Evolutionary conservation across 108 stramenopile species (phyloP), one percentile per base, ranked within the genome.

Genomic region (Cylindrotheca closterium): DNA sequence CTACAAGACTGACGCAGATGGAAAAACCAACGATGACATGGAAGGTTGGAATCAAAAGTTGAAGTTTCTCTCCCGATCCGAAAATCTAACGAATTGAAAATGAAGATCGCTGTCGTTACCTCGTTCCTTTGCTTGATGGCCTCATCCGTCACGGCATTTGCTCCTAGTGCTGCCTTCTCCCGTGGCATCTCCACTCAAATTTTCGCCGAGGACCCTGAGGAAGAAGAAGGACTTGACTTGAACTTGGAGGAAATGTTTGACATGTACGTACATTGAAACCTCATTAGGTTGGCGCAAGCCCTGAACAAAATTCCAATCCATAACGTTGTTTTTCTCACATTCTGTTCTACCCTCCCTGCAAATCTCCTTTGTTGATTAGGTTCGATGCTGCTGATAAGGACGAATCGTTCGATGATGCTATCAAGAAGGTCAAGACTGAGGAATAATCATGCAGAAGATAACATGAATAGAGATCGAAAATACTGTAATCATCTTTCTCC

Each of bases 351-450:
- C 0, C 68, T 29, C 46, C 27, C 31, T 63, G 4, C 17, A 7
- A 42, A 12, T 50, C 19, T 63, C 15, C n/a, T 28, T 55, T 32
- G 25, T 37, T 17, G 25, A 19, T 30, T 24, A 88, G 84, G 77
- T 93, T 93, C 60, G 91, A 93, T 58, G 91, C 91, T 22, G 91
- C 91, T 29, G 91, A 87, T 46, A 89, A 87, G 65, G 86, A 80
- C 7, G 74, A 87, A 55, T 75, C 84, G 46, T 93, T 93, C 61
- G 91, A 93, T 32, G 85, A 93, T 34, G 84, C 82, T 18, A 66
- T 89, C 71, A 68, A 82, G 57, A 87, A 87, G 47, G 83, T 93
- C 26, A 93, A 93, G 67, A 65, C 72, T 32, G 78, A 84, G 21
- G 67, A 81, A 50, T 30, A 42, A 23, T 49, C 5, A 42, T 42